Base-by-base conservation (phyloP, 2,329 filamentous ascomycete genomes). In the Saccharata proteae region DNA sequence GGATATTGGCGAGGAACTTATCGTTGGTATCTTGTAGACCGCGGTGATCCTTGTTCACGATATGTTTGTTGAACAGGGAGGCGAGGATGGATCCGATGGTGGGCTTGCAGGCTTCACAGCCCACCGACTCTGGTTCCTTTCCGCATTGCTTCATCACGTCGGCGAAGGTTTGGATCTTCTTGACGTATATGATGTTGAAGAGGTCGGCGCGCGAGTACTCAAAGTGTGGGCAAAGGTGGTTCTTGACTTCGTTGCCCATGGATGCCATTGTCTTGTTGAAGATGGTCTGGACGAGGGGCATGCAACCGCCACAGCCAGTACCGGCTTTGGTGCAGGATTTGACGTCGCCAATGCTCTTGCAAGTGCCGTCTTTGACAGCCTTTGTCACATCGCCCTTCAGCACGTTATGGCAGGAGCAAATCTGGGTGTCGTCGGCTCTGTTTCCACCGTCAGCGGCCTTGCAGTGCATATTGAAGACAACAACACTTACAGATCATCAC, bases 361-460 rank as follows among this genome's bases (percentile, higher is more conserved):
- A 92, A 3, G 69, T 75, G 22, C 81, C 84, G 32, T 79, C 74
- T 44, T 86, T 86, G 51, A 88, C 71, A 2, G 63, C 64, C 4
- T 69, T 69, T 26, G 78, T 73, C 0, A 93, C 65, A 43, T 88
- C 81, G 11, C 80, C 80, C 52, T 93, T 93, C 15, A 74, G 78
- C 24, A 93, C 85, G 50, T 93, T 93, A 62, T 93, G 85, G 45
- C 85, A 93, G 2, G 83, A 90, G 55, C 85, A 93, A 38, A 93
- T 79, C 50, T 93, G 86, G 0, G 81, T 82, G 47, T 90, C 82
- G 44, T 90, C 82, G 30, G 77, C 70, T 18, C 63, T 67, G 30
- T 4, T 20, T 19, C n/a, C n/a, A 15, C 19, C 3, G 32, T 52
- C 28, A 49, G 44, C 28, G 8, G 6, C 4, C 20, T 17, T 6